phyloP scores from a whole-genome alignment of 768 basidiomycete genomes.

The Kwoniella europaea region DNA sequence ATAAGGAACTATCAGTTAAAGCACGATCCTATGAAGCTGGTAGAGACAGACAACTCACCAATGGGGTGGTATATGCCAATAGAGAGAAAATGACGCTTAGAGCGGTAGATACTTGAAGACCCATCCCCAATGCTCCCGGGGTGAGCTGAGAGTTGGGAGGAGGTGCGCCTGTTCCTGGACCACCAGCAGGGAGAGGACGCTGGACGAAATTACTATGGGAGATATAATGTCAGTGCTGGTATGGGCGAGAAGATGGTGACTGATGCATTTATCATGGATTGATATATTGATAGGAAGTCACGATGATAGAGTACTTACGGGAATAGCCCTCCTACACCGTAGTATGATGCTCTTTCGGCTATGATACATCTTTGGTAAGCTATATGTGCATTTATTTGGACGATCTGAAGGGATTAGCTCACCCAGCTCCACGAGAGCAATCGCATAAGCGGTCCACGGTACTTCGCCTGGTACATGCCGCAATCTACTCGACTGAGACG shows the following conservation, averaged over 20 bases:
- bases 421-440: constrained; percentile 31
- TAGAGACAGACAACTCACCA: constrained; percentile 5
- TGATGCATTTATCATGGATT: neutral
- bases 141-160: constrained; percentile 25
- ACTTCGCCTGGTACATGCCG: constrained; percentile 19
- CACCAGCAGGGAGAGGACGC: constrained; percentile 38
- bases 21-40: no score
- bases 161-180: constrained; percentile 40
- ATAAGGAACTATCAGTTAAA: neutral
- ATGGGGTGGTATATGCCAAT: constrained; percentile 44
- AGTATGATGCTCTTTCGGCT: constrained; percentile 46
- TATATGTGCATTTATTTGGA: neutral
- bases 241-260: neutral
- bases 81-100: constrained; percentile 42
- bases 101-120: constrained; percentile 32
- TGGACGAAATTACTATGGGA: constrained; percentile 41
- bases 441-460: constrained; percentile 28
- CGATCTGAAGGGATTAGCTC: neutral
- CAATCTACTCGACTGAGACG: constrained; percentile 10
- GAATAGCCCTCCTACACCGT: constrained; percentile 39
- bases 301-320: constrained; percentile 9
- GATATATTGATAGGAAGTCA: neutral
- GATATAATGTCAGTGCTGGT: neutral
- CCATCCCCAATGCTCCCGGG: constrained; percentile 28
- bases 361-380: neutral